Evolutionary conservation across 2,329 filamentous ascomycete genomes (phyloP).

Genomic region (Elsinoe batatas): DNA sequence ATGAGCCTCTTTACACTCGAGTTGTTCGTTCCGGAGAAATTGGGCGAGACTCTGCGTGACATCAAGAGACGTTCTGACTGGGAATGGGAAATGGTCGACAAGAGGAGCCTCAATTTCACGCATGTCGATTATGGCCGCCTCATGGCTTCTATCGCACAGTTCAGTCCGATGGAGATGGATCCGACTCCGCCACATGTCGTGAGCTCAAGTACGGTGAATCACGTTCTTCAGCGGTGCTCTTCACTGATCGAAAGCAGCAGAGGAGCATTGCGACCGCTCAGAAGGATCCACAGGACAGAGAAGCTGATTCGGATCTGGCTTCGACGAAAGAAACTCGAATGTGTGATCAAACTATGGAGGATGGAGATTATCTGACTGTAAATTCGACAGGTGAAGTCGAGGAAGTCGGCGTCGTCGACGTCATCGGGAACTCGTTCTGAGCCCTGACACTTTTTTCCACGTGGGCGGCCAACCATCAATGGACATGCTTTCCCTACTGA

Average conservation of each 20-base stretch:
- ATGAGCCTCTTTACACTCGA: not conserved
- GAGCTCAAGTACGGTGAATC: not conserved
- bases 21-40: not conserved
- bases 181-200: too few relatives aligned
- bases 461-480: not conserved
- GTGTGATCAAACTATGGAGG: not conserved
- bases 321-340: not conserved
- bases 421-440: not conserved
- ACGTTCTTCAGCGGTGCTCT: not conserved
- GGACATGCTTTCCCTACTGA: not conserved
- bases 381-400: not conserved
- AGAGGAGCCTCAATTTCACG: too few relatives aligned
- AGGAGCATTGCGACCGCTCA: not conserved
- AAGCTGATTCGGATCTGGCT: not conserved
- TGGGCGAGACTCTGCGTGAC: not conserved
- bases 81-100: too few relatives aligned
- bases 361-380: not conserved
- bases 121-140: too few relatives aligned
- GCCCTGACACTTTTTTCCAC: constrained; percentile 2
- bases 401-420: not conserved
- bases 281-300: not conserved
- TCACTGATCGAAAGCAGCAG: not conserved
- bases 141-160: too few relatives aligned
- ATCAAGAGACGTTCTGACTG: not conserved
- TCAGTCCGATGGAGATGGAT: too few relatives aligned